Conservation (phyloP, 73 alveolate species). For the Tetrahymena borealis region DNA sequence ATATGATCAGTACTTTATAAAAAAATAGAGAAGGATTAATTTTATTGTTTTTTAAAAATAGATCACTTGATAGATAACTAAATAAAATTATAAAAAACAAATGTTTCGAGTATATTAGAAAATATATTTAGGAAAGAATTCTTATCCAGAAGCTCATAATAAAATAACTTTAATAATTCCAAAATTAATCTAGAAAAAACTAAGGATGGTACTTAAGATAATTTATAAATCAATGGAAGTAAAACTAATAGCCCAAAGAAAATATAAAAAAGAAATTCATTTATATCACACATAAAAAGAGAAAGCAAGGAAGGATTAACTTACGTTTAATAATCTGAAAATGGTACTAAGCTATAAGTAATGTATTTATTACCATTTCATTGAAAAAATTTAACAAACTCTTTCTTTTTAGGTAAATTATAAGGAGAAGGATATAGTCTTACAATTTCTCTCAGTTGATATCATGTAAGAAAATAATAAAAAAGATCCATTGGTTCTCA, state of each 20-base stretch:
- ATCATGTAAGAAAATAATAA: neutral
- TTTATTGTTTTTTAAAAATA: neutral
- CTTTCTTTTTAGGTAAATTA: neutral
- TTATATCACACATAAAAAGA: neutral
- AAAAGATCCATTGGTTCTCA: neutral
- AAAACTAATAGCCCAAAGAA: too few relatives aligned
- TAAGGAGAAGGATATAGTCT: neutral
- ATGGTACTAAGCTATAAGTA: neutral
- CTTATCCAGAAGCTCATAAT: too few relatives aligned
- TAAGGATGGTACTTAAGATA: neutral
- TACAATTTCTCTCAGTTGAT: neutral
- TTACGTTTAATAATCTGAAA: neutral
- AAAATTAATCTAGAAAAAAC: neutral
- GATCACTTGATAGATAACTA: neutral
- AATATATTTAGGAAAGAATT: neutral
- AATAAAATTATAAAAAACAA: neutral
- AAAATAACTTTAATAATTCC: neutral
- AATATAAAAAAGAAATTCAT: neutral
- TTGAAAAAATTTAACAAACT: too few relatives aligned
- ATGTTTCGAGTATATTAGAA: neutral
- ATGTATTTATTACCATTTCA: too few relatives aligned
- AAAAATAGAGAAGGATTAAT: too few relatives aligned
- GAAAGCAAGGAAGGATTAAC: neutral
- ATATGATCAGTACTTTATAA: neutral
- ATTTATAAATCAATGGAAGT: too few relatives aligned